phyloP scores from a whole-genome alignment of 1,284 basidiomycete species.

The Inonotus obliquus region DNA sequence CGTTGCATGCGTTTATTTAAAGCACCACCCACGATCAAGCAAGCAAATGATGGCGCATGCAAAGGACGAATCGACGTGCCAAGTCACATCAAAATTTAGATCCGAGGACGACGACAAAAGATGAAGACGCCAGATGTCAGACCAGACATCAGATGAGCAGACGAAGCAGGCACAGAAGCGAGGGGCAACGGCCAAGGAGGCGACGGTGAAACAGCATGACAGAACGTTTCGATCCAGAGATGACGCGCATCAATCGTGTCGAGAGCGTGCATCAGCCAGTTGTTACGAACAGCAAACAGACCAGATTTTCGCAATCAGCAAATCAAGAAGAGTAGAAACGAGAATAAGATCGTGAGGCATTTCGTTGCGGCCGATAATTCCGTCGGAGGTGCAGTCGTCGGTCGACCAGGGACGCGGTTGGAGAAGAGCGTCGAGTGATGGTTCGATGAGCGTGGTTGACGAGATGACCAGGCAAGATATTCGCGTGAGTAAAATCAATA shows the following conservation, averaged over 20 bases:
- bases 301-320: neutral
- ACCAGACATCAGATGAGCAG: neutral
- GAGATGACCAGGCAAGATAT: neutral
- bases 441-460: slow-evolving; percentile 7
- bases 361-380: neutral
- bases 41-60: neutral
- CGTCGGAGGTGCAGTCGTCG: neutral
- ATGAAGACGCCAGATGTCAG: neutral
- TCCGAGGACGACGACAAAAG: neutral
- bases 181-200: neutral
- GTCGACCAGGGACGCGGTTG: neutral
- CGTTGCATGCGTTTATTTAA: neutral
- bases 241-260: slow-evolving; percentile 11
- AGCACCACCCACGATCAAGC: neutral
- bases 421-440: neutral
- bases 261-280: neutral
- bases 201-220: neutral
- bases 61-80: neutral
- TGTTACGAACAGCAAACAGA: neutral
- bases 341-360: neutral
- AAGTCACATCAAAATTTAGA: neutral
- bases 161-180: neutral
- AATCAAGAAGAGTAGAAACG: neutral
- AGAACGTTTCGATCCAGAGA: neutral
- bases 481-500: neutral